Conservation (phyloP, 352 stramenopile genomes). For the Phytophthora fragariaefolia region DNA sequence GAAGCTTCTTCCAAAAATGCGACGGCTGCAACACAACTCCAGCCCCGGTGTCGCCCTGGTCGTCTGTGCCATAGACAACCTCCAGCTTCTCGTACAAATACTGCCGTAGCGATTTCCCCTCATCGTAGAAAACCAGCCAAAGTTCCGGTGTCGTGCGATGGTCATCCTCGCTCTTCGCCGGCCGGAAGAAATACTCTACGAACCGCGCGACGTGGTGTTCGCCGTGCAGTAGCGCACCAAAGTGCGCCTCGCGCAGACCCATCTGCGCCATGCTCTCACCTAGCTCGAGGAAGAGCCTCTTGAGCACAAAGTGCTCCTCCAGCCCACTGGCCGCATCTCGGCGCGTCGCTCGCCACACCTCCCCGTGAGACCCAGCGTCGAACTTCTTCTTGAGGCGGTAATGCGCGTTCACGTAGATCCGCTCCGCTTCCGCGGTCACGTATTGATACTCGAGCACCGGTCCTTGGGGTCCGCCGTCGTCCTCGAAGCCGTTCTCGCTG, state of each 20-base stretch:
- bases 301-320: slow-evolving; percentile 81
- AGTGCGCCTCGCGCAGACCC: slow-evolving; percentile 86
- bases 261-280: slow-evolving; percentile 73
- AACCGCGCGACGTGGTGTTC: slow-evolving; percentile 84
- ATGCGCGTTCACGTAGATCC: slow-evolving; percentile 77
- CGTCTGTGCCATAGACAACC: slow-evolving; percentile 37
- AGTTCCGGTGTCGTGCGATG: slow-evolving; percentile 54
- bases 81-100: slow-evolving; percentile 84
- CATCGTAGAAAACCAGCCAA: slow-evolving; percentile 92
- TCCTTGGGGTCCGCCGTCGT: slow-evolving; percentile 34
- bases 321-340: slow-evolving; percentile 20
- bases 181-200: slow-evolving; percentile 89
- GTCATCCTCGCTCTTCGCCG: slow-evolving; percentile 27
- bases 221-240: slow-evolving; percentile 54
- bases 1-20: slow-evolving; percentile 80
- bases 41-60: slow-evolving; percentile 16
- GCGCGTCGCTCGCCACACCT: slow-evolving; percentile 75
- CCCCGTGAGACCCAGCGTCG: slow-evolving; percentile 82
- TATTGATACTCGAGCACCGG: slow-evolving; percentile 83
- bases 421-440: slow-evolving; percentile 52
- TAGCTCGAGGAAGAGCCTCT: slow-evolving; percentile 82
- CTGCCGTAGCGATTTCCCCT: slow-evolving; percentile 87
- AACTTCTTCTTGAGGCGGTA: slow-evolving; percentile 85
- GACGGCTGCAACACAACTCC: slow-evolving; percentile 77
- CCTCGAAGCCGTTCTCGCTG: neutral